Evolutionary conservation across 2,329 filamentous ascomycete species (phyloP), one percentile per base, ranked within the genome.

Genomic region (Penicillium sp.): DNA sequence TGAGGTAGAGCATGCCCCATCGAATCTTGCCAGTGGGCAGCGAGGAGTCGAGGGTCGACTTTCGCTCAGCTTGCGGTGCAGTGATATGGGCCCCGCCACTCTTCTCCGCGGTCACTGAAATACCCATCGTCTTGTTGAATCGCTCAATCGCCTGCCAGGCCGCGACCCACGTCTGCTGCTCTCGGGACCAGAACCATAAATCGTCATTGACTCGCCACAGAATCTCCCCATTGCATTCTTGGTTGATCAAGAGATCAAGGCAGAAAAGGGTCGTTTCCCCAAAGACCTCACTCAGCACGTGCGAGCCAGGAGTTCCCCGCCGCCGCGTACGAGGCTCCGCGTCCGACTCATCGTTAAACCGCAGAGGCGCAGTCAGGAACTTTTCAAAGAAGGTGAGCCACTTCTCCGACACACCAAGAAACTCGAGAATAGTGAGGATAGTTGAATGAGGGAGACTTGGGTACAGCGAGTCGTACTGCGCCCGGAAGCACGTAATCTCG

Each of bases 121-220:
- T 49, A 1, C 63, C 63, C 63, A 63, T 63, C 0, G 30, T 50
- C 8, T 52, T 29, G 49, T 61, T 65, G 46, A 65, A 65, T 4
- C 23, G 38, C 21, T 61, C 45, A 13, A 65, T 60, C 3, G 49
- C 30, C 3, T 58, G 17, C 63, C 63, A 65, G 2, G 63, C 54
- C 13, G 54, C 50, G 9, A 58, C 51, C 38, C 57, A 63, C 19
- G 45, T 49, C 17, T 63, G 46, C 31, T 60, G 49, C 41, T 46
- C 9, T 6, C 48, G 51, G 1, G 63, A 65, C 63, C 63, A 65
- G 38, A 65, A 65, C 63, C 63, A 65, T 17, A 65, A 31, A 13
- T 65, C 63, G 29, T 65, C 63, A 3, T 65, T 55, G 17, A 65
- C 63, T 38, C 63, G 57, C 63, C 63, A 65, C 17, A 65, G n/a